phyloP scores from a whole-genome alignment of 1,139 yeast genomes.

The Taphrina populina region DNA sequence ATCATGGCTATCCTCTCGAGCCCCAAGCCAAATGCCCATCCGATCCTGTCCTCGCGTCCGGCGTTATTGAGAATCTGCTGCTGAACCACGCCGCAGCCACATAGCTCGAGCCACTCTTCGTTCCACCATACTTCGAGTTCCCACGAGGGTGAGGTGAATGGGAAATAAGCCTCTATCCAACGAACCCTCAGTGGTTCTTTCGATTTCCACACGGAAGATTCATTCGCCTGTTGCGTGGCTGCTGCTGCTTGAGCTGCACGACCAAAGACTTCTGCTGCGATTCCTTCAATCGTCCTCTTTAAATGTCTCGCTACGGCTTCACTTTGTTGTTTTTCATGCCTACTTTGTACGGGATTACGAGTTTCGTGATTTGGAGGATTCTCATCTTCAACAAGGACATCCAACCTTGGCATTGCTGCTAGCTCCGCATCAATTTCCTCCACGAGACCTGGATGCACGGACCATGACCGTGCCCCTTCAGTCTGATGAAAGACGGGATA shows the following conservation, averaged over 20 bases:
- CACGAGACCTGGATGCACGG: conserved; percentile 49
- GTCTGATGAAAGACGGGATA: conserved; percentile 97
- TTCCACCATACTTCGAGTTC: conserved; percentile 99
- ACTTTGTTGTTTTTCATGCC: conserved; percentile 69
- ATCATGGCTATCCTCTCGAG: conserved; percentile 95
- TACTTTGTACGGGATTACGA: conserved; percentile 73
- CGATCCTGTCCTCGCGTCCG: conserved; percentile 57
- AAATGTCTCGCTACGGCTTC: conserved; percentile 71
- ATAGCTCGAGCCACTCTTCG: conserved; percentile 95
- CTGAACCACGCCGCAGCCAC: conserved; percentile 92
- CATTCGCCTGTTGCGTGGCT: conserved; percentile 62
- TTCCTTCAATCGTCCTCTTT: conserved; percentile 77
- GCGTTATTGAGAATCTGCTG: conserved; percentile 74
- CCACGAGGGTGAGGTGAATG: conserved; percentile 99
- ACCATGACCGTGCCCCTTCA: conserved; percentile 95
- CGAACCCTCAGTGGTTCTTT: conserved; percentile 71
- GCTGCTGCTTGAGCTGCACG: conserved; percentile 68
- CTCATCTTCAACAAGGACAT: conserved; percentile 75
- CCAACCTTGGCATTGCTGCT: conserved; percentile 47
- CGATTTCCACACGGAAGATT: conserved; percentile 48
- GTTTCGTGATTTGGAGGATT: conserved; percentile 54
- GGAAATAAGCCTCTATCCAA: conserved; percentile 96
- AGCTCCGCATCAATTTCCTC: conserved; percentile 46
- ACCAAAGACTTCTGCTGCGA: conserved; percentile 80
- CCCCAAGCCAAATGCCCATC: conserved; percentile 99